Percentiles rank a stretch among this genome's conserved stretches.
Evolutionary conservation across 495 filamentous ascomycete genomes (phyloP).

Genomic region (Penicillium taxi): DNA sequence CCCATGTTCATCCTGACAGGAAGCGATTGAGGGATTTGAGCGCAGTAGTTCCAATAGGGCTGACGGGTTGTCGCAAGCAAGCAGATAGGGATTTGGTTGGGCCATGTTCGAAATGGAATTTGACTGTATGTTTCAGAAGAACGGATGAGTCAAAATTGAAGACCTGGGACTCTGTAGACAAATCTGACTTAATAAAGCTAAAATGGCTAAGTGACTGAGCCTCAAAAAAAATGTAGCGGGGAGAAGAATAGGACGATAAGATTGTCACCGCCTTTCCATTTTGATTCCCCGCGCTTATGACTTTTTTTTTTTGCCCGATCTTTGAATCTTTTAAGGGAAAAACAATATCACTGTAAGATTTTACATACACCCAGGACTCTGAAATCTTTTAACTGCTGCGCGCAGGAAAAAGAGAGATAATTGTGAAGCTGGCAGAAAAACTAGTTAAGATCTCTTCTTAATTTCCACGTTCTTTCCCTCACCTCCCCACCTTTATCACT

Average conservation of each 20-base stretch:
- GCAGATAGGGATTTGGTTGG: constrained; percentile 63
- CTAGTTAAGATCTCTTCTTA: not conserved
- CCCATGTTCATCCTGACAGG: constrained; percentile 67
- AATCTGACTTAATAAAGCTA: too few species aligned
- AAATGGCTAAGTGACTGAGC: constrained; percentile 1
- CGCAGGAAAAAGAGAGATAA: too few species aligned
- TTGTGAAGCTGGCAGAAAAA: too few species aligned
- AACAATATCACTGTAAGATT: too few species aligned
- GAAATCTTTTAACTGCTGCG: too few species aligned
- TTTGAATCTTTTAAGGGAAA: not conserved
- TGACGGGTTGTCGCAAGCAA: constrained; percentile 67
- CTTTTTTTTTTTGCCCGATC: constrained; percentile 3
- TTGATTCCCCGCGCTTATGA: constrained; percentile 20
- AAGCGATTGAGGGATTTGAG: constrained; percentile 57
- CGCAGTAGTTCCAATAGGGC: constrained; percentile 59
- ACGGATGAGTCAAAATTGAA: too few species aligned
- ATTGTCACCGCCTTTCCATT: constrained; percentile 14
- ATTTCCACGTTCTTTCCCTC: not conserved
- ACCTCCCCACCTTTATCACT: not conserved
- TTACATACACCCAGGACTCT: too few species aligned
- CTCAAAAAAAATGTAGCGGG: constrained; percentile 11
- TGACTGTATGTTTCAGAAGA: not conserved
- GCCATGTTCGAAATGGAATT: constrained; percentile 25
- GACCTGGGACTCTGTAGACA: too few species aligned
- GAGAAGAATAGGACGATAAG: constrained; percentile 7